phyloP scores from a whole-genome alignment of 2,329 filamentous ascomycete species.

The Thielaviopsis euricoi region DNA sequence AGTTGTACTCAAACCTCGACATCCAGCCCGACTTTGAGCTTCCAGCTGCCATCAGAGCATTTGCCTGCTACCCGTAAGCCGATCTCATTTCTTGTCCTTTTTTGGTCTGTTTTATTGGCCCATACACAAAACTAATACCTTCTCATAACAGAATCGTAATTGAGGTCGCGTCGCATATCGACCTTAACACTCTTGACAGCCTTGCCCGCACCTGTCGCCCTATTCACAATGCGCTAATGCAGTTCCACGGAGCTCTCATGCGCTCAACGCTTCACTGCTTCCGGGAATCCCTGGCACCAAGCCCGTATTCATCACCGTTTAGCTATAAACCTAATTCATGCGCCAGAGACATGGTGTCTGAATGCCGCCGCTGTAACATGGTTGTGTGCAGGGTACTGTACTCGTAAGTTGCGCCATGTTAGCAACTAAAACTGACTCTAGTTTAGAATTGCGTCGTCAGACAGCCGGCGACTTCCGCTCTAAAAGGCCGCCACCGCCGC shows the following conservation, averaged over 20 bases:
- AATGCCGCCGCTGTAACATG: conserved; percentile 61
- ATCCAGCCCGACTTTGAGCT: conserved; percentile 4
- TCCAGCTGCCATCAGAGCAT: conserved; percentile 14
- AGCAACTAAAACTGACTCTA: background rate
- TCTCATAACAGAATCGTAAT: conserved; percentile 49
- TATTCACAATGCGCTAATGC: conserved; percentile 60
- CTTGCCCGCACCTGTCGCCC: conserved; percentile 70
- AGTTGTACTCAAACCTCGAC: conserved; percentile 8
- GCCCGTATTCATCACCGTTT: conserved; percentile 36
- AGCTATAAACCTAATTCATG: conserved; percentile 60
- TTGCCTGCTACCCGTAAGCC: conserved; percentile 23
- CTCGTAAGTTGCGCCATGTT: background rate
- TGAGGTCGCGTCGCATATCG: conserved; percentile 59
- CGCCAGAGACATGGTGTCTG: conserved; percentile 72
- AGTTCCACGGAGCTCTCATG: conserved; percentile 60
- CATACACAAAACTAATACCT: conserved; percentile 1
- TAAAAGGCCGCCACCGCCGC: conserved; percentile 63
- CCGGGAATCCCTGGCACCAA: conserved; percentile 45
- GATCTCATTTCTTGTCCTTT: background rate
- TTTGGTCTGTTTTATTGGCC: background rate
- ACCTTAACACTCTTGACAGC: conserved; percentile 73
- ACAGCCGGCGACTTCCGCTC: conserved; percentile 47
- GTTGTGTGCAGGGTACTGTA: conserved; percentile 64
- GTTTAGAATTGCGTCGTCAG: conserved; percentile 78
- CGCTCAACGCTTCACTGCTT: conserved; percentile 62